These are phyloP conservation scores for Pythium biforme DNA, from an alignment of 352 stramenopile species.

Conservation along the genomic window DNA sequence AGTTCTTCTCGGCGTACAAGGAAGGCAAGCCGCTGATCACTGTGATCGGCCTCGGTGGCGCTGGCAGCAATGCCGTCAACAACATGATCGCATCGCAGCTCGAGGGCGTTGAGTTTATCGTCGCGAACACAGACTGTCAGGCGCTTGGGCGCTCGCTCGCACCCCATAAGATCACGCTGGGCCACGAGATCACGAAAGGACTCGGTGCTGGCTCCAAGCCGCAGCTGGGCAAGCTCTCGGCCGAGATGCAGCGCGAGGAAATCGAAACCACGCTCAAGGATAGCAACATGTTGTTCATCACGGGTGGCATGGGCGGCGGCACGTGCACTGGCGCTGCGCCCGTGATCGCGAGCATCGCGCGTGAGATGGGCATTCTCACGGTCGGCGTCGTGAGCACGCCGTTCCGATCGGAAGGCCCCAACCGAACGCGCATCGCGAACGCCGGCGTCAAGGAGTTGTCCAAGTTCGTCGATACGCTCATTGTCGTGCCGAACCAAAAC, in stretches of 20 bases:
- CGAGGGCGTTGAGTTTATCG: conserved; percentile 94
- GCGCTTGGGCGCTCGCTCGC: conserved; percentile 75
- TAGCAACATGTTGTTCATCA: conserved; percentile 97
- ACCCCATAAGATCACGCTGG: conserved; percentile 79
- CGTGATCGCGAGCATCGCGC: conserved; percentile 92
- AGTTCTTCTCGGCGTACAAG: conserved; percentile 59
- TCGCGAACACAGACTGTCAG: conserved; percentile 96
- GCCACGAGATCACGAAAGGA: conserved; percentile 83
- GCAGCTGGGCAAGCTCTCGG: conserved; percentile 74
- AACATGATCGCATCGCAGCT: conserved; percentile 89
- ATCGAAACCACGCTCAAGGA: conserved; percentile 89
- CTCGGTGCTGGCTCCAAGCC: conserved; percentile 82
- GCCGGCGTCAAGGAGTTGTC: conserved; percentile 90
- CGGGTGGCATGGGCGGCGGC: conserved; percentile 93
- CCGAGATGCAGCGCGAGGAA: conserved; percentile 86
- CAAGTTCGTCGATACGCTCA: conserved; percentile 94
- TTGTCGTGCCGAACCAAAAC: conserved; percentile 97
- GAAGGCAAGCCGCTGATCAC: conserved; percentile 85
- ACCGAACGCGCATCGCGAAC: conserved; percentile 92
- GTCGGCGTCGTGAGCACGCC: conserved; percentile 96
- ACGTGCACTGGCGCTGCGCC: conserved; percentile 92
- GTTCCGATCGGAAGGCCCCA: conserved; percentile 94
- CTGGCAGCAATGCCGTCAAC: conserved; percentile 87
- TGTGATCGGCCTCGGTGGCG: conserved; percentile 80
- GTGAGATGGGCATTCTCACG: conserved; percentile 92